Evolutionary conservation across 1,139 yeast species (phyloP), one percentile per base, ranked within the genome.

Genomic region (Tardiomyces blankii): DNA sequence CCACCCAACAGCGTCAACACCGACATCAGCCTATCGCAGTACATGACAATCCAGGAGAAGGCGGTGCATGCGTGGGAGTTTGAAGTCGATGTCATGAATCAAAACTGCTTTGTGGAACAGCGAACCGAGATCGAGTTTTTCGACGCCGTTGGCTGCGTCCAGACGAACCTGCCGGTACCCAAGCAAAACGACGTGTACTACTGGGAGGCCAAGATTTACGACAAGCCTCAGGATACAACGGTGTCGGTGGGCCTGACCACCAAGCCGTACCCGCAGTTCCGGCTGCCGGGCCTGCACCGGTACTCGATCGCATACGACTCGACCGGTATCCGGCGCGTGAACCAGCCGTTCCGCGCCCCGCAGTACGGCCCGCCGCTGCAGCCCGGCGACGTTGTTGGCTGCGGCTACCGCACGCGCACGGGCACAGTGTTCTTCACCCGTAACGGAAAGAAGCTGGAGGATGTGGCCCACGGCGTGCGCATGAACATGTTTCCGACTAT

Each of bases 1-100:
- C 68, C 68, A n/a, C 75, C 80, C 0, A 66, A 67, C 46, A 61
- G 65, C 40, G 57, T 64, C 33, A 61, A 59, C 44, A 61, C 69
- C 16, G 72, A 68, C 48, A 66, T 66, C 49, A 60, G 65, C 43
- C 51, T 76, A 64, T 62, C 67, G 63, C 66, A 69, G 63, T 73
- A 75, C 63, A 67, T 66, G 65, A 70, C 70, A 25, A 86, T 91
- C 33, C 95, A 87, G 58, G 98, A 93, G 57, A 88, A 86, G 63
- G 99, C 96, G 0, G 82, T 93, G 1, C 69, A 76, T 27, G 98
- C 98, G 0, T 91, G 94, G 93, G 94, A 87, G 58, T 91, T 93
- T 61, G 76, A 75, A 49, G 86, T 86, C 41, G 89, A 87, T 58
- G 60, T 64, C 42, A 49, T 78, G 76, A 43, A 75, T 70, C 61